Base-by-base conservation (phyloP, 805 yeast genomes). In the Starmerella floricola region DNA sequence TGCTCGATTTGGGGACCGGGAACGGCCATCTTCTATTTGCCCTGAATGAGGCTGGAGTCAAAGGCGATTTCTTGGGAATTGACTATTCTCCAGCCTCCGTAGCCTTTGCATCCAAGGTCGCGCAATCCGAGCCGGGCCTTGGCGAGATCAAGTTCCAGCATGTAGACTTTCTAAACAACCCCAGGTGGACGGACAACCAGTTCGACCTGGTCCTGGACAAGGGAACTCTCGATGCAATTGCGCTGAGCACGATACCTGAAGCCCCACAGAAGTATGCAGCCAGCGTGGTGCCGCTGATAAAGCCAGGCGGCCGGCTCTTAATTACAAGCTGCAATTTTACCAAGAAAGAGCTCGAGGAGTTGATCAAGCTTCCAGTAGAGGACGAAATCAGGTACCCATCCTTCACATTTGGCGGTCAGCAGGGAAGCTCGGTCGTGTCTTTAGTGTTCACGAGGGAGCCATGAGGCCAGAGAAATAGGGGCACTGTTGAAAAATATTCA, bases 141-240 rank as follows among this genome's bases (percentile, higher is more conserved):
- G 35, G 21, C 4, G 57, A 53, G 24, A 61, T 76, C 4, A 46
- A 49, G 3, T 88, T 91, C 55, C 62, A 66, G 29, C 77, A 73
- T 36, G 82, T 76, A 2, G 96, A 91, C 60, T 72, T 91, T 41
- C 68, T 83, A 41, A 60, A 63, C 33, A 55, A 58, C 1, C 53
- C 65, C 13, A 61, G 60, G 13, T 42, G 69, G 69, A 65, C 56
- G 31, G 30, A 35, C 4, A 67, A 62, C 3, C 55, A 64, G 18
- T 86, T 73, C 61, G 94, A 87, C 56, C 60, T 91, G 8, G 73
- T 88, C 1, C 63, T 86, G 15, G 99, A 91, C 62, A 91, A 91
- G 59, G 99, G 99, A 8, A 91, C 99, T 0, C 63, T 91, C 18
- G 99, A 91, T 63, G 99, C 99, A 4, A 88, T 91, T 47, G 96